Percentiles rank a stretch among this genome's conserved stretches.
Conservation (phyloP, 331 rosid genomes). For the Erythrophleum ivorense region DNA sequence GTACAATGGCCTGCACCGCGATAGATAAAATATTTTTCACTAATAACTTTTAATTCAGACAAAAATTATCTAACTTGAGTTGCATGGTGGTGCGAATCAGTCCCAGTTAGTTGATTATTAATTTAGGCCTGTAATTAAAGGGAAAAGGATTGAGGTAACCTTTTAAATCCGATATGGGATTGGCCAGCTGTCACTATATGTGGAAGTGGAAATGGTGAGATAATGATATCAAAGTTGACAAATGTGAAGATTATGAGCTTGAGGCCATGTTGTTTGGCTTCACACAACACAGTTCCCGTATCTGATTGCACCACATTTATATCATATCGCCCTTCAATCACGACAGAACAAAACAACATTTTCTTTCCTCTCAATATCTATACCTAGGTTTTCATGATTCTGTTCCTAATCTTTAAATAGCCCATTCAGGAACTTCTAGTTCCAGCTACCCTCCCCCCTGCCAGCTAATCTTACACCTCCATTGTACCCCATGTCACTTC, state of each 20-base stretch:
- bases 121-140: conserved; percentile 1
- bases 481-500: background rate
- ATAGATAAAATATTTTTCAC: background rate
- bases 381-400: conserved; percentile 51
- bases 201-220: conserved; percentile 54
- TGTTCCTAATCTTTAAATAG: conserved; percentile 38
- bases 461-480: conserved; percentile 35
- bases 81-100: conserved; percentile 42
- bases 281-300: conserved; percentile 36
- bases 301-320: conserved; percentile 48
- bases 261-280: conserved; percentile 50
- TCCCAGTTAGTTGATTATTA: conserved; percentile 7
- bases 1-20: background rate
- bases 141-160: conserved; percentile 21
- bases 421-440: conserved; percentile 13
- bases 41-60: background rate
- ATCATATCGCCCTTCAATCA: conserved; percentile 70
- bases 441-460: background rate
- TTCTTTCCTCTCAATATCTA: conserved; percentile 29
- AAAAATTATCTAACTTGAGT: background rate
- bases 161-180: conserved; percentile 38
- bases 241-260: conserved; percentile 53
- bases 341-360: conserved; percentile 49
- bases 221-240: conserved; percentile 69
- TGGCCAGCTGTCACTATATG: conserved; percentile 58